Conservation (phyloP, 768 basidiomycete species). For the Mycena kentingensis region DNA sequence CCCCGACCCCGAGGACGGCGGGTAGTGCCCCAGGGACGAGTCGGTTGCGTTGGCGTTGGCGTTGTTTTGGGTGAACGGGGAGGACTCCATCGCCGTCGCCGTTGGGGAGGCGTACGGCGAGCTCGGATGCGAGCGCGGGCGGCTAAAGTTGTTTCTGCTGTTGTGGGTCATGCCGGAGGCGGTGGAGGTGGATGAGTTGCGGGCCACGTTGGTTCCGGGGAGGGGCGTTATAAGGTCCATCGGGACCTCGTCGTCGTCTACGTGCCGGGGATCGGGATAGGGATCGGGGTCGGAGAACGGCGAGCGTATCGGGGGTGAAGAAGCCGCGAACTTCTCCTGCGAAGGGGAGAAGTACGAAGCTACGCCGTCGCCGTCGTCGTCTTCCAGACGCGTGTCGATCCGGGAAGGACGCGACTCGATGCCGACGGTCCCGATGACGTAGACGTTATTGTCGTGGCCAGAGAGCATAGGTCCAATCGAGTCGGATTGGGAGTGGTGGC, state of each 20-base stretch:
- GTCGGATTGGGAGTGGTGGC: constrained; percentile 19
- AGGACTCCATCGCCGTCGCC: constrained; percentile 2
- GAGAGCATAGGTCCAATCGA: constrained; percentile 17
- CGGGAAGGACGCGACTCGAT: constrained; percentile 21
- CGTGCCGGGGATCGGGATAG: no score
- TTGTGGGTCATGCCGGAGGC: constrained; percentile 19
- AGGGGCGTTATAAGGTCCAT: constrained; percentile 19
- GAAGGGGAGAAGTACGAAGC: constrained; percentile 21
- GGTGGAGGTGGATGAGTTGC: constrained; percentile 22
- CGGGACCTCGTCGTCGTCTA: constrained; percentile 13
- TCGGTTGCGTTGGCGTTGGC: no score
- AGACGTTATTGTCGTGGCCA: constrained; percentile 17
- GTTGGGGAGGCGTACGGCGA: constrained; percentile 17
- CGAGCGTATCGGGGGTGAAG: constrained; percentile 6
- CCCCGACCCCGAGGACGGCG: no score
- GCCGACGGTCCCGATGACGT: constrained; percentile 22
- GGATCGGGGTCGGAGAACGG: constrained; percentile 22
- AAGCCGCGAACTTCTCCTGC: constrained; percentile 18
- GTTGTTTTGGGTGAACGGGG: constrained; percentile 4
- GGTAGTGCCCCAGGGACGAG: no score
- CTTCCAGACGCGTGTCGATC: constrained; percentile 6
- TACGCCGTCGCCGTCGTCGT: constrained; percentile 14
- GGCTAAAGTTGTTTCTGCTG: constrained; percentile 24
- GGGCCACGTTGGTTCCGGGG: constrained; percentile 9
- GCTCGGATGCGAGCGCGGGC: constrained; percentile 23